Conservation (phyloP, 164 flowering plant species). For the Tetracentron sinense region DNA sequence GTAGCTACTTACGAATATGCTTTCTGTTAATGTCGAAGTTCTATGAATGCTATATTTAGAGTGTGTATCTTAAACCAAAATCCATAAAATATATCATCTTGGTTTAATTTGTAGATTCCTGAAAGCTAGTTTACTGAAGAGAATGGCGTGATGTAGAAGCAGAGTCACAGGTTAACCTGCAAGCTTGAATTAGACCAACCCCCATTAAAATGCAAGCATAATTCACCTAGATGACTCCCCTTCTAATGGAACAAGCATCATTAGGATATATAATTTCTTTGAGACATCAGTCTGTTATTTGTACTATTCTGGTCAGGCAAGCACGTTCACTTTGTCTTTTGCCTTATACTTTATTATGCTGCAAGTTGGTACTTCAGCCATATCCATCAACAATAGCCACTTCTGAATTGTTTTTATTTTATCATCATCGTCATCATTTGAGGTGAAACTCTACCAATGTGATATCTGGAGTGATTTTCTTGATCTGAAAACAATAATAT, state of each 20-base stretch:
- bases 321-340: background rate
- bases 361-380: no score
- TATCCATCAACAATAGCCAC: no score
- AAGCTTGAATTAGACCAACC: background rate
- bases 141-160: conserved; percentile 39
- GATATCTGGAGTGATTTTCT: background rate
- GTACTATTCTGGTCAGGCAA: background rate
- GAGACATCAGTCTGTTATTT: background rate
- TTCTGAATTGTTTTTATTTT: background rate
- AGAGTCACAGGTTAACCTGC: conserved; percentile 15
- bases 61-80: background rate
- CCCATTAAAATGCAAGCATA: background rate
- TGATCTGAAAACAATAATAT: background rate
- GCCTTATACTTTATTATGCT: no score
- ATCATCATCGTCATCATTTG: no score
- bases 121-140: no score
- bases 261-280: background rate
- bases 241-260: background rate
- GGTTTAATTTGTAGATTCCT: conserved; percentile 29
- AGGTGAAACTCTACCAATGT: background rate
- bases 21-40: no score
- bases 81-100: background rate
- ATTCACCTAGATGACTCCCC: background rate
- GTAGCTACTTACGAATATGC: no score
- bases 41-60: background rate